These are phyloP conservation scores for Posidonia australis DNA, from an alignment of 106 monocot genomes.

Conservation along the genomic window DNA sequence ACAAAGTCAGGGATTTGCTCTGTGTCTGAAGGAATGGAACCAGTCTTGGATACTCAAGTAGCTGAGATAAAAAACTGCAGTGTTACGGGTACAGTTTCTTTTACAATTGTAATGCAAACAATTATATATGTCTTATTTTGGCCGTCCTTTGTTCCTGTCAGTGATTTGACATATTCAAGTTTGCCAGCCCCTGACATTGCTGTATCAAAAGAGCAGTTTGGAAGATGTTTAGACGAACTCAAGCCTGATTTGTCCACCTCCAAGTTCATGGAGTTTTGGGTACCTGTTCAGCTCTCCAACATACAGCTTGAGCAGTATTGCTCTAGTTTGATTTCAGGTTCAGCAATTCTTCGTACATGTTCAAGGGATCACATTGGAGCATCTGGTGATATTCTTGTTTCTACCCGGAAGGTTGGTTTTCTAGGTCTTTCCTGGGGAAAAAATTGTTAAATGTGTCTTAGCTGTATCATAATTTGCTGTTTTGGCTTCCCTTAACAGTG, in stretches of 20 bases:
- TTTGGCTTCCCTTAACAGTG: conserved; percentile 39
- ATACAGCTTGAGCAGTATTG: conserved; percentile 90
- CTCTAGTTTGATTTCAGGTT: conserved; percentile 46
- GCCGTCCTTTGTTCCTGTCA: neutral
- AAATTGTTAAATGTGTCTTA: neutral
- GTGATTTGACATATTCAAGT: conserved; percentile 9
- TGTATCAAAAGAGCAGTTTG: conserved; percentile 43
- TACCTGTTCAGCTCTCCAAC: conserved; percentile 76
- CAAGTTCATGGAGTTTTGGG: conserved; percentile 82
- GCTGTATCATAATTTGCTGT: neutral
- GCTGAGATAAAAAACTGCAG: conserved; percentile 15
- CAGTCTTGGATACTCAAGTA: conserved; percentile 46
- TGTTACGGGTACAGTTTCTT: neutral
- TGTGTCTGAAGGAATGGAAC: conserved; percentile 58
- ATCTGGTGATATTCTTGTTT: conserved; percentile 53
- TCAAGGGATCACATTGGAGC: conserved; percentile 57
- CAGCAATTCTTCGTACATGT: conserved; percentile 41
- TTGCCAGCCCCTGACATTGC: conserved; percentile 20
- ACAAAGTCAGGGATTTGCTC: conserved; percentile 44
- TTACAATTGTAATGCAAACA: neutral
- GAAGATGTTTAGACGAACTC: conserved; percentile 1
- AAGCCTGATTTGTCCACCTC: conserved; percentile 2
- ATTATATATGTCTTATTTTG: neutral
- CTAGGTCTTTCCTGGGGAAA: neutral
- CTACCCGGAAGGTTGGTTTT: conserved; percentile 53